Percentiles rank a stretch among this genome's conserved stretches.
phyloP scores from a whole-genome alignment of 768 basidiomycete species.

The Mycena maculata region DNA sequence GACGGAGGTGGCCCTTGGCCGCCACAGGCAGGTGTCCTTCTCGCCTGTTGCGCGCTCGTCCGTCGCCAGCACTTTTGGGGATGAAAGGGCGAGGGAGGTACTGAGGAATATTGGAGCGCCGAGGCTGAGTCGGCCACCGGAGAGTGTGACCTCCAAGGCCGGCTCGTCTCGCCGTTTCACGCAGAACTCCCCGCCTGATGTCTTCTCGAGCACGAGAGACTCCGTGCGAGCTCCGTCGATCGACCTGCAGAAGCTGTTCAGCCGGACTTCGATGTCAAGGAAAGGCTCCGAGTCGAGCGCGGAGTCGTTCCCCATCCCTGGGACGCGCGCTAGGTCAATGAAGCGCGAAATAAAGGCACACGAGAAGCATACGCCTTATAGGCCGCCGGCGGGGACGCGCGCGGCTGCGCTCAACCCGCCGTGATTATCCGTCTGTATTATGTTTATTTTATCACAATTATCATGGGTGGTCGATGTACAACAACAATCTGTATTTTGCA shows the following conservation, averaged over 20 bases:
- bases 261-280: conserved; percentile 8
- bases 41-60: conserved; percentile 5
- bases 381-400: conserved; percentile 20
- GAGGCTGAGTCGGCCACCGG: conserved; percentile 11
- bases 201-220: neutral
- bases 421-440: too few relatives aligned
- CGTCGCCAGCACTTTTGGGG: neutral
- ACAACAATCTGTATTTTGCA: too few relatives aligned
- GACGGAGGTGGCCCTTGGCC: conserved; percentile 17
- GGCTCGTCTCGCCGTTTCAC: conserved; percentile 2
- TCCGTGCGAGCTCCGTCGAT: conserved; percentile 9
- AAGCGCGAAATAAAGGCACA: conserved; percentile 11
- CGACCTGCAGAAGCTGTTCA: conserved; percentile 13
- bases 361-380: conserved; percentile 24
- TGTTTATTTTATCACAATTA: too few relatives aligned
- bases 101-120: neutral
- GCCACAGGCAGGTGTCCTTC: conserved; percentile 6
- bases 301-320: conserved; percentile 17
- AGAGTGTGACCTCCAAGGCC: conserved; percentile 9
- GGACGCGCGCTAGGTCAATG: conserved; percentile 10
- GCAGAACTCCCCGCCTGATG: conserved; percentile 15
- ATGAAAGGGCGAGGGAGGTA: neutral
- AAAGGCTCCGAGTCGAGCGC: conserved; percentile 14
- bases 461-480: too few relatives aligned
- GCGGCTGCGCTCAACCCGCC: neutral